Conservation (phyloP, 208 protist species). For the Crithidia expoeki region DNA sequence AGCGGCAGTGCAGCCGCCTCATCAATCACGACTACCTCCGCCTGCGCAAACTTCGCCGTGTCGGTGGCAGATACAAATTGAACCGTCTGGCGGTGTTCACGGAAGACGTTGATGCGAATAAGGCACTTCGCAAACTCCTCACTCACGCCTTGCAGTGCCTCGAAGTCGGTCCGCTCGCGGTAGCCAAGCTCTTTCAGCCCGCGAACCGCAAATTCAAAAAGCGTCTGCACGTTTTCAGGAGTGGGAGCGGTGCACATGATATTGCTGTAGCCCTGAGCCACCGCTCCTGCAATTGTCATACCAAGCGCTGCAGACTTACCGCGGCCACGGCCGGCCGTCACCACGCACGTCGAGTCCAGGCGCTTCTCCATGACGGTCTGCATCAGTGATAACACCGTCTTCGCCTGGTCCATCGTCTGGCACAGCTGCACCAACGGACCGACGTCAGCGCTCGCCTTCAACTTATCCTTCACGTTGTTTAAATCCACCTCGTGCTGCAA, state of each 20-base stretch:
- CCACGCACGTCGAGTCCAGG: conserved; percentile 95
- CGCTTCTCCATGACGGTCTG: conserved; percentile 97
- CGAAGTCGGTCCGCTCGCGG: conserved; percentile 98
- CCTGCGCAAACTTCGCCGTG: conserved; percentile 93
- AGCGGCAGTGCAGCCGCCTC: conserved; percentile 99
- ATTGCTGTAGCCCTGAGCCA: conserved; percentile 98
- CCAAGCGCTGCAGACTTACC: conserved; percentile 97
- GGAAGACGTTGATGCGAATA: conserved; percentile 98
- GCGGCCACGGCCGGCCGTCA: conserved; percentile 97
- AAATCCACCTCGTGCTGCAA: conserved; percentile 89
- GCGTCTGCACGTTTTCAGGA: conserved; percentile 98
- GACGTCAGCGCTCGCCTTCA: conserved; percentile 77
- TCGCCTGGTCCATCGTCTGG: conserved; percentile 97
- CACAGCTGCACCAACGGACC: conserved; percentile 93
- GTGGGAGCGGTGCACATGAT: conserved; percentile 99
- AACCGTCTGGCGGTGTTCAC: conserved; percentile 98
- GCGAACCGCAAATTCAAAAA: conserved; percentile 99
- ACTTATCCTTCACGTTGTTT: conserved; percentile 73
- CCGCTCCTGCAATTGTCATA: conserved; percentile 95
- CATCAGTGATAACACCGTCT: conserved; percentile 97
- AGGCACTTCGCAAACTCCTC: conserved; percentile 96
- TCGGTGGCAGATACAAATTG: conserved; percentile 97
- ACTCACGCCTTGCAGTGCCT: conserved; percentile 93
- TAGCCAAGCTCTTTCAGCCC: conserved; percentile 96
- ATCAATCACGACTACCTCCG: conserved; percentile 99